Base-by-base conservation (phyloP, 1,284 basidiomycete species). In the Cystobasidium slooffiae region DNA sequence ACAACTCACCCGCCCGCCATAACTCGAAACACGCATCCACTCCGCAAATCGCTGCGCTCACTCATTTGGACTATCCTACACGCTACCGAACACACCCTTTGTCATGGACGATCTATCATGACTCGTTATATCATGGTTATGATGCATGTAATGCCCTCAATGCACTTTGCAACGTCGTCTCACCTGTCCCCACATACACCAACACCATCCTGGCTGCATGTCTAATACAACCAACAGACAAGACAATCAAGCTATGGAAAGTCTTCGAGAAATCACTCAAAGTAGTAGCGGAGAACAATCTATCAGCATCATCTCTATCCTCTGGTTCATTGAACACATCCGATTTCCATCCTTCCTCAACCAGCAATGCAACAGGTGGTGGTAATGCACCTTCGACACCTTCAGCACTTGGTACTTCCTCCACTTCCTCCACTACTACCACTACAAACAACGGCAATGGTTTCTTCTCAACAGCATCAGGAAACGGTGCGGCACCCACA, bases 171-270 rank as follows among this genome's bases (percentile, higher is more conserved):
- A 44, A 43, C 37, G 31, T 31, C 31, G 31, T 31, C 31, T 5
- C 31, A 31, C 5, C 16, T 39, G 22, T 44, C 6, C 20, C n/a
- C 43, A n/a, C 7, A 41, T 3, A 49, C 37, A 9, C 44, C 18
- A 31, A 16, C 14, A 67, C 20, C 8, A 67, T 2, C 12, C 18
- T 63, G 61, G 39, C 14, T 37, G 22, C 39, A 31, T 44, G 14
- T n/a, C 46, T 3, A 46, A 41, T 8, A 39, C 66, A 20, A 41
- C 31, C 12, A 39, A 18, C 81, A 97, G 97, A 99, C 87, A 99
- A 99, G 86, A 99, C 97, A 52, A 97, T 99, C 87, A 99, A 99
- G 83, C 88, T 99, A 72, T 99, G 97, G 97, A 99, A 99, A 83
- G 96, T 99, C 46, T 99, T 98, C 79, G 97, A 99, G 85, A 98